Conservation (phyloP, 805 yeast species). For the Saccharomyces kudriavzevii region DNA sequence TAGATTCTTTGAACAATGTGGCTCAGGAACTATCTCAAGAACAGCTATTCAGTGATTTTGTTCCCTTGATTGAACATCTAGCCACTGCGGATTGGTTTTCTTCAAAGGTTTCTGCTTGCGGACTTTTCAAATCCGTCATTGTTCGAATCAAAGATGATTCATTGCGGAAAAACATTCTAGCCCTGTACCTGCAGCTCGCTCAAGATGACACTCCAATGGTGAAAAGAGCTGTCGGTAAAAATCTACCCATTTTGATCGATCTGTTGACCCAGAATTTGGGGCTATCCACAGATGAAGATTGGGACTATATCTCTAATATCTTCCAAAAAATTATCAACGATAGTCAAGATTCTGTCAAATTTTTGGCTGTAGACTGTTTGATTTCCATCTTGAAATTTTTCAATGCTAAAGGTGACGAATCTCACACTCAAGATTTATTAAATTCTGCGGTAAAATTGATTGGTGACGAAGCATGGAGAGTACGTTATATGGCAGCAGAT, state of each 20-base stretch:
- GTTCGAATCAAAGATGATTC: slow-evolving; percentile 45
- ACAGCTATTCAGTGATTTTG: slow-evolving; percentile 58
- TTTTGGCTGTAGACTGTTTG: slow-evolving; percentile 79
- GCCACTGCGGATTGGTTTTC: slow-evolving; percentile 93
- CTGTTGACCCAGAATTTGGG: slow-evolving; percentile 43
- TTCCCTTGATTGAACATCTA: slow-evolving; percentile 69
- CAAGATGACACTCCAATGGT: slow-evolving; percentile 97
- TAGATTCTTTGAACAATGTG: slow-evolving; percentile 69
- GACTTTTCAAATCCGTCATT: slow-evolving; percentile 67
- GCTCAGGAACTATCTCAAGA: slow-evolving; percentile 52
- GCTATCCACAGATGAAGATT: slow-evolving; percentile 47
- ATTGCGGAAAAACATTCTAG: slow-evolving; percentile 53
- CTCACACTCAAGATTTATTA: slow-evolving; percentile 57
- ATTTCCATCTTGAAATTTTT: slow-evolving; percentile 71
- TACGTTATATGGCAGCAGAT: slow-evolving; percentile 97
- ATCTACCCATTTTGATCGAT: slow-evolving; percentile 68
- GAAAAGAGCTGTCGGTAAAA: slow-evolving; percentile 84
- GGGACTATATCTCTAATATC: slow-evolving; percentile 76
- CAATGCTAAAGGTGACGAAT: slow-evolving; percentile 46
- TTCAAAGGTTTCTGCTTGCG: slow-evolving; percentile 83
- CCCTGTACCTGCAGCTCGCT: slow-evolving; percentile 60
- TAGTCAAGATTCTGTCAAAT: slow-evolving; percentile 90
- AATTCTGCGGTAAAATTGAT: slow-evolving; percentile 62
- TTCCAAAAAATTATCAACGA: slow-evolving; percentile 71
- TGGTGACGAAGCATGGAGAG: slow-evolving; percentile 94